These are phyloP conservation scores for Tolypocladium pustulatum DNA, from an alignment of 2,329 filamentous ascomycete genomes.

Conservation along the genomic window DNA sequence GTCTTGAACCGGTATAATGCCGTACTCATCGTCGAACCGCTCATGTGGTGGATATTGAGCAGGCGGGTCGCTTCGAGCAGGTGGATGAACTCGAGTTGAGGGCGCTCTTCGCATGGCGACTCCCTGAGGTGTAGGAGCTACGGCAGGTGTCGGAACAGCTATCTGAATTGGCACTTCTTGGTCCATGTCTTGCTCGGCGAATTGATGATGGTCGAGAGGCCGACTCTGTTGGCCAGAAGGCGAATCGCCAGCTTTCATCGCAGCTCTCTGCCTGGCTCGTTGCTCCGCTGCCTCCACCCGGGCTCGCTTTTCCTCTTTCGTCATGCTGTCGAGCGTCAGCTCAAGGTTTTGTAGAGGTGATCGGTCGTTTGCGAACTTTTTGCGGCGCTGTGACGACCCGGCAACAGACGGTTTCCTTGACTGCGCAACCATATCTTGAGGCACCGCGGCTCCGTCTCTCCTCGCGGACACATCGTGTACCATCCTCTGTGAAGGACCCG, in stretches of 20 bases:
- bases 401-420: conserved; percentile 26
- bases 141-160: not conserved
- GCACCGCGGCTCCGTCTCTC: conserved; percentile 10
- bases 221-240: conserved; percentile 9
- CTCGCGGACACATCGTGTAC: conserved; percentile 11
- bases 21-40: conserved; percentile 6
- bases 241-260: conserved; percentile 21
- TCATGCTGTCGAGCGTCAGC: conserved; percentile 81
- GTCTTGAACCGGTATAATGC: conserved; percentile 11
- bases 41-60: not conserved
- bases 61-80: not conserved
- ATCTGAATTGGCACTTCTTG: not conserved
- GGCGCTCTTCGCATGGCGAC: not conserved
- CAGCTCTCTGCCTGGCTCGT: conserved; percentile 52
- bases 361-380: conserved; percentile 64
- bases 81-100: not conserved
- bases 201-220: conserved; percentile 12
- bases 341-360: conserved; percentile 93
- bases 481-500: conserved; percentile 4
- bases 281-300: conserved; percentile 74
- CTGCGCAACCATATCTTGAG: conserved; percentile 14
- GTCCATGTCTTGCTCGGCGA: not conserved
- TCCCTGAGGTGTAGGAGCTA: not conserved
- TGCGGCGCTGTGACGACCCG: conserved; percentile 32
- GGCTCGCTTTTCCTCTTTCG: conserved; percentile 89